phyloP scores from a whole-genome alignment of 805 yeast species.

The Citeromyces nyonsensis region DNA sequence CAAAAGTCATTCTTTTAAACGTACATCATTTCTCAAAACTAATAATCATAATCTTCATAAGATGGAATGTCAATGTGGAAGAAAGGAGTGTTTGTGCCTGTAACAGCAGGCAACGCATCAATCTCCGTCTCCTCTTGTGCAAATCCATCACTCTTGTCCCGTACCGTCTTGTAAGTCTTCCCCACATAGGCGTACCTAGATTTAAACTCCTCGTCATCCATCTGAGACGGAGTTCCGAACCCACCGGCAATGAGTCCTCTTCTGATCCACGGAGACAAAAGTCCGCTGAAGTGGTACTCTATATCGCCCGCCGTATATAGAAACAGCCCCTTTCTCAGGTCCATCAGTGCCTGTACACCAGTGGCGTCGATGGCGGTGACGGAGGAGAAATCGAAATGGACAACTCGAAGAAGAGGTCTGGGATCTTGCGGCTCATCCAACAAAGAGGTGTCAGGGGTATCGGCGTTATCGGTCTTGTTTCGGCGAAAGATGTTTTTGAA shows the following conservation, averaged over 20 bases:
- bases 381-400: conserved; percentile 72
- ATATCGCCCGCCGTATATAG: conserved; percentile 69
- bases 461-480: conserved; percentile 9
- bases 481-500: conserved; percentile 3
- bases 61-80: conserved; percentile 71
- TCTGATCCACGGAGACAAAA: conserved; percentile 76
- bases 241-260: conserved; percentile 64
- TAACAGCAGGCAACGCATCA: conserved; percentile 22
- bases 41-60: conserved; percentile 14
- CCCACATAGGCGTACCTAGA: conserved; percentile 3
- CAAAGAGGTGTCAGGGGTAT: conserved; percentile 8
- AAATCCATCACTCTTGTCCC: conserved; percentile 1
- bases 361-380: conserved; percentile 71
- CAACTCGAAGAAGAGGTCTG: conserved; percentile 53
- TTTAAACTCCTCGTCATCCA: conserved; percentile 20
- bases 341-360: conserved; percentile 64
- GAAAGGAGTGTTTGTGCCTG: conserved; percentile 54
- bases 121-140: conserved; percentile 2
- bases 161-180: neutral
- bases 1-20: neutral
- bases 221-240: conserved; percentile 31
- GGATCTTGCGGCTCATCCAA: conserved; percentile 17
- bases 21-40: neutral
- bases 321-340: conserved; percentile 56
- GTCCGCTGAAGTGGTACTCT: conserved; percentile 81